These are phyloP conservation scores for Mycena maculata DNA, from an alignment of 768 basidiomycete genomes.

Conservation along the genomic window DNA sequence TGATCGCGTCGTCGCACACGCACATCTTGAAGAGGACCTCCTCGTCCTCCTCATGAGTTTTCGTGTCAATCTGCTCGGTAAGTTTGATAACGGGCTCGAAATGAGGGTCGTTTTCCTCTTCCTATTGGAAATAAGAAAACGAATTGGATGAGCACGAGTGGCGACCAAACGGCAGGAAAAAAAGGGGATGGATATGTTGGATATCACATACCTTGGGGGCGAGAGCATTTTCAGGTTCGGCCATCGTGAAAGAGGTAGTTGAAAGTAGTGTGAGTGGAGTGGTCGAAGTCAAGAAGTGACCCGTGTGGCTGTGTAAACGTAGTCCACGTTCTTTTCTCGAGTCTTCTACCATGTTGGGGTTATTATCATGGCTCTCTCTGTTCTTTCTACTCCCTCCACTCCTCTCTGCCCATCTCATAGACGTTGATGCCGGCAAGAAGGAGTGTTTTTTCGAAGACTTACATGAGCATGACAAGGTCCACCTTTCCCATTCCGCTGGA, in stretches of 20 bases:
- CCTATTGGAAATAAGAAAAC: slow-evolving; percentile 49
- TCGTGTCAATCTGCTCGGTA: slow-evolving; percentile 94
- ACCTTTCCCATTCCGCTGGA: slow-evolving; percentile 14
- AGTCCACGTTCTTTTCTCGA: slow-evolving; percentile 18
- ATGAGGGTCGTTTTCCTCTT: slow-evolving; percentile 88
- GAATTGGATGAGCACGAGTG: slow-evolving; percentile 27
- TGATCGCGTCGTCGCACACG: slow-evolving; percentile 56
- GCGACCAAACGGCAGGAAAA: slow-evolving; percentile 2
- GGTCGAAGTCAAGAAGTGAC: slow-evolving; percentile 21
- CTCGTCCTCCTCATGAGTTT: slow-evolving; percentile 97
- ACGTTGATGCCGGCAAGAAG: slow-evolving; percentile 81
- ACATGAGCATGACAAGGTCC: slow-evolving; percentile 89
- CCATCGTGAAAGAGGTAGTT: slow-evolving; percentile 54
- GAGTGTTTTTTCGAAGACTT: slow-evolving; percentile 98
- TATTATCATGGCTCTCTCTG: slow-evolving; percentile 49
- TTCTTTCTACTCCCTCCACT: slow-evolving; percentile 56
- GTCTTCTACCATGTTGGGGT: slow-evolving; percentile 36
- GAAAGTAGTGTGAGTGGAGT: slow-evolving; percentile 24
- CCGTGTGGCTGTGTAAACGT: slow-evolving; percentile 13
- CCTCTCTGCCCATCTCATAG: slow-evolving; percentile 75
- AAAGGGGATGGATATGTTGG: slow-evolving; percentile 32
- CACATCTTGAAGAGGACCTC: slow-evolving; percentile 95
- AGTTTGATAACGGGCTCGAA: slow-evolving; percentile 98
- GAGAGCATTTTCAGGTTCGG: slow-evolving; percentile 71
- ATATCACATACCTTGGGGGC: slow-evolving; percentile 80